These are phyloP conservation scores for Penicillium decumbens DNA, from an alignment of 2,329 filamentous ascomycete species.

Conservation along the genomic window DNA sequence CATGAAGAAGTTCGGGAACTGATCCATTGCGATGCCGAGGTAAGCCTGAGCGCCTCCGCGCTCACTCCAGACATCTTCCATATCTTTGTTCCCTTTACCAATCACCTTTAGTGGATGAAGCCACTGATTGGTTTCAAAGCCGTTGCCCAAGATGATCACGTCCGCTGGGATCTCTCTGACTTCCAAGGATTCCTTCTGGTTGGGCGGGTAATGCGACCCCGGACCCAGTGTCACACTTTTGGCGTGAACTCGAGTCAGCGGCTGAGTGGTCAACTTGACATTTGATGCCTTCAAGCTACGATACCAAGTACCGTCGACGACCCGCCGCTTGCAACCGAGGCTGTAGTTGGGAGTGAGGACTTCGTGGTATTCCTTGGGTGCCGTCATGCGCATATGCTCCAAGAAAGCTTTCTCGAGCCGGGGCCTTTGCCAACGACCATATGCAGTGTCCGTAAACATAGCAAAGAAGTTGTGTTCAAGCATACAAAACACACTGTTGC, in stretches of 20 bases:
- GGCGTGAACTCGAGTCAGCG: slow-evolving; percentile 47
- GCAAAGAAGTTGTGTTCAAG: slow-evolving; percentile 15
- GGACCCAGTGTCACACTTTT: slow-evolving; percentile 51
- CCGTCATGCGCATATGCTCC: slow-evolving; percentile 45
- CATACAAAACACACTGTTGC: slow-evolving; percentile 45
- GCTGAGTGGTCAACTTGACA: slow-evolving; percentile 52
- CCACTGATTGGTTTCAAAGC: slow-evolving; percentile 55
- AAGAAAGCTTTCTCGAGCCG: slow-evolving; percentile 44
- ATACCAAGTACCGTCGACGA: slow-evolving; percentile 57
- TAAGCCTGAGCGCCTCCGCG: slow-evolving; percentile 61
- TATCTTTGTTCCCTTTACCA: slow-evolving; percentile 48
- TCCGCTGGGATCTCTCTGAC: slow-evolving; percentile 51
- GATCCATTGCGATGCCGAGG: slow-evolving; percentile 53
- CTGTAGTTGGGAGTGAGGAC: slow-evolving; percentile 59
- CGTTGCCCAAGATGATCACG: slow-evolving; percentile 58
- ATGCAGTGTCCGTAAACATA: slow-evolving; percentile 15
- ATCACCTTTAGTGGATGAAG: slow-evolving; percentile 52
- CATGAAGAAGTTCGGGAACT: slow-evolving; percentile 63
- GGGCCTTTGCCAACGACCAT: slow-evolving; percentile 39
- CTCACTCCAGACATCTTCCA: slow-evolving; percentile 55
- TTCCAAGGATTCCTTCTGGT: slow-evolving; percentile 24
- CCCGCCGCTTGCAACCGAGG: slow-evolving; percentile 60
- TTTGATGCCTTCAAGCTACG: slow-evolving; percentile 50
- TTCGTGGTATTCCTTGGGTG: slow-evolving; percentile 58
- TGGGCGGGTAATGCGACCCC: slow-evolving; percentile 44